phyloP scores from a whole-genome alignment of 352 stramenopile genomes.

The Pythium graminicola region DNA sequence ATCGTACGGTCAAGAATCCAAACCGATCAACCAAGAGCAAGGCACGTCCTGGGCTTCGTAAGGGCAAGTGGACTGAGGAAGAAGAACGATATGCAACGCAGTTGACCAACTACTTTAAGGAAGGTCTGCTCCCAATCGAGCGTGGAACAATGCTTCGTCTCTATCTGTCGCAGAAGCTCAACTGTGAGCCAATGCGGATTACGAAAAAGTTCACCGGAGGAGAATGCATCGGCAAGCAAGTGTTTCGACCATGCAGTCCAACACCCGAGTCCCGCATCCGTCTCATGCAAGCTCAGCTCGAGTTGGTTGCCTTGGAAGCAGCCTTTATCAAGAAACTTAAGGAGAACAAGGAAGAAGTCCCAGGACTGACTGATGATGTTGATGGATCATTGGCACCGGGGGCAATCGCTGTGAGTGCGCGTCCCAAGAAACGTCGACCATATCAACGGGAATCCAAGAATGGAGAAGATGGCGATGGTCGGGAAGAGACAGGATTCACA shows the following conservation, averaged over 20 bases:
- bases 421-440: constrained; percentile 26
- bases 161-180: constrained; percentile 89
- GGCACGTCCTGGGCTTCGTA: constrained; percentile 71
- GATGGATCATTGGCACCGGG: constrained; percentile 24
- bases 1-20: constrained; percentile 45
- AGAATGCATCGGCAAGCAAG: constrained; percentile 88
- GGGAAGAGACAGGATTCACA: constrained; percentile 22
- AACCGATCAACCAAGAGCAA: constrained; percentile 81
- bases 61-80: constrained; percentile 85
- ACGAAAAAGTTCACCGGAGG: constrained; percentile 91
- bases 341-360: constrained; percentile 70
- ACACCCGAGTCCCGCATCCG: constrained; percentile 58
- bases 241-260: constrained; percentile 68
- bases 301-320: constrained; percentile 62
- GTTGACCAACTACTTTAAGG: constrained; percentile 82
- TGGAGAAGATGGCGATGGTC: constrained; percentile 18
- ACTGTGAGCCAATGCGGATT: constrained; percentile 90
- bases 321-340: constrained; percentile 75
- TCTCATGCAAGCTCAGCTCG: constrained; percentile 67
- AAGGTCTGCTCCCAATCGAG: constrained; percentile 71
- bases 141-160: constrained; percentile 86
- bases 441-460: constrained; percentile 19
- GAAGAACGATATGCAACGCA: constrained; percentile 67
- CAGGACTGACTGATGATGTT: constrained; percentile 43
- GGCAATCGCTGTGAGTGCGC: constrained; percentile 25